Evolutionary conservation across 1,284 basidiomycete species (phyloP), one percentile per base, ranked within the genome.

Genomic region (Coniferiporia weirii): DNA sequence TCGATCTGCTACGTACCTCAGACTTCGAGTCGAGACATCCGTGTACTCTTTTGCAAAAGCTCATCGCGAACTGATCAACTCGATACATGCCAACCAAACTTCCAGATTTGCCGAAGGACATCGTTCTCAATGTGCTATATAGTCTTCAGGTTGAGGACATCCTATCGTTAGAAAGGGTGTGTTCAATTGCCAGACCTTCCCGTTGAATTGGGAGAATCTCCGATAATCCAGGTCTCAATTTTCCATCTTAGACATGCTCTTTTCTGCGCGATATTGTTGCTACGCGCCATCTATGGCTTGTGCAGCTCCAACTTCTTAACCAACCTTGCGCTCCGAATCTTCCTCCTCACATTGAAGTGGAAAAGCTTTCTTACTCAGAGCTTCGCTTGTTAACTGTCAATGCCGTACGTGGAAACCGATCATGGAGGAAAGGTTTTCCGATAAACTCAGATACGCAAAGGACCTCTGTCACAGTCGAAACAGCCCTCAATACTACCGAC

Each of bases 321-420:
- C 54, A 56, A 17, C 22, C 45, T 2, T 48, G 47, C 32, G 44
- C 54, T 15, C 54, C 54, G 2, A 20, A 46, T 13, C 32, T 56
- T 15, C 54, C 27, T 10, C 17, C 17, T 4, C 17, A 51, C 22
- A 17, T 57, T 36, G 36, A 51, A 15, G 40, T 49, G 27, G 12
- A 44, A 15, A 12, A 22, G n/a, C 55, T 50, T 19, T 13, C 32
- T 15, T 44, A 44, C 48, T 20, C 36, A 10, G 55, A 57, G 19
- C 47, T 57, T 17, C 55, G 55, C 13, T 19, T 35, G n/a, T 10
- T 57, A n/a, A 48, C 50, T 13, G n/a, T 57, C 9, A 51, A 12
- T n/a, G 22, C 55, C 47, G 34, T 50, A 10, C 32, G 38, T 15
- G 35, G 36, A 20, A 22, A 50, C 19, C 27, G 50, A 27, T 40